Conservation (phyloP, 768 basidiomycete species). For the Cytidiella melzeri region DNA sequence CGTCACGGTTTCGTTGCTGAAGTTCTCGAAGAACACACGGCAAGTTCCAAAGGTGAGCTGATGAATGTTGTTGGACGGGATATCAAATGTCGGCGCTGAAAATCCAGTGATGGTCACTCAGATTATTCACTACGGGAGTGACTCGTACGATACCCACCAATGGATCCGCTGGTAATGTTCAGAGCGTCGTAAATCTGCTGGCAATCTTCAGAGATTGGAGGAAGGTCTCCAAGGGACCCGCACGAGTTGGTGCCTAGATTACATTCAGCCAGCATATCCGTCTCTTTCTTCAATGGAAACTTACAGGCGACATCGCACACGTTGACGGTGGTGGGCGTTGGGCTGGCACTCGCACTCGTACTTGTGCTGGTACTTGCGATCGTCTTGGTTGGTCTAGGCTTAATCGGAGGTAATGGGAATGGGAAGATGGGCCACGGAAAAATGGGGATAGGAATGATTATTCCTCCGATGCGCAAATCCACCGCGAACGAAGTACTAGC, state of each 20-base stretch:
- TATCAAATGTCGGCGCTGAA: slow-evolving; percentile 16
- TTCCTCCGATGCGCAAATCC: not conserved
- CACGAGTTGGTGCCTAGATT: slow-evolving; percentile 3
- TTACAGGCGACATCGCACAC: slow-evolving; percentile 17
- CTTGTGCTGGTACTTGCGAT: too few relatives aligned
- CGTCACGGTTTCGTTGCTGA: slow-evolving; percentile 12
- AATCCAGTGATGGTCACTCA: not conserved
- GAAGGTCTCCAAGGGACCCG: slow-evolving; percentile 4
- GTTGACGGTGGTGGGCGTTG: slow-evolving; percentile 5
- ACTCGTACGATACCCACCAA: not conserved
- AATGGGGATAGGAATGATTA: not conserved
- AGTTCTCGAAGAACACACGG: slow-evolving; percentile 21
- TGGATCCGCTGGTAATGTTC: slow-evolving; percentile 1
- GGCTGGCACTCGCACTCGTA: not conserved
- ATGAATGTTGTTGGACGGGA: slow-evolving; percentile 12
- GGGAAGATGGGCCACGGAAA: not conserved
- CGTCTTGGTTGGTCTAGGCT: not conserved
- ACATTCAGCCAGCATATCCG: not conserved
- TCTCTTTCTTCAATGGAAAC: not conserved
- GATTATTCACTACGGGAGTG: not conserved
- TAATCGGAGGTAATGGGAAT: not conserved
- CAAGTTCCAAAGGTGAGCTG: slow-evolving; percentile 20
- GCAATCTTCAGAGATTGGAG: slow-evolving; percentile 6
- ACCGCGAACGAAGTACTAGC: not conserved
- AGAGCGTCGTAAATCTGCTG: slow-evolving; percentile 3